These are phyloP conservation scores for Malania oleifera DNA, from an alignment of 164 flowering plant genomes.

Conservation along the genomic window DNA sequence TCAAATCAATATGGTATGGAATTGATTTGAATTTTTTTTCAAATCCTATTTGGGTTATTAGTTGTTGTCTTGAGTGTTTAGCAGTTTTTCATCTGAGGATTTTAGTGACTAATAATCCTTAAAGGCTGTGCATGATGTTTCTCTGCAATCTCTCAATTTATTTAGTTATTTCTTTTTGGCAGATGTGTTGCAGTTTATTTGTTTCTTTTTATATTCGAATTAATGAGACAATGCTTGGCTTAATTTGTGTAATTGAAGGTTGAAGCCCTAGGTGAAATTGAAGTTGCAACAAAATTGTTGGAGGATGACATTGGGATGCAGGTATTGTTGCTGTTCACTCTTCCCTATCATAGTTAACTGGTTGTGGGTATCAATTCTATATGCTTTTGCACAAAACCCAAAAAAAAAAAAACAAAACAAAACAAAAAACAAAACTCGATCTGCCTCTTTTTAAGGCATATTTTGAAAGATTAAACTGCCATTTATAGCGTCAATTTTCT, in stretches of 20 bases:
- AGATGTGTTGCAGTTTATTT: neutral
- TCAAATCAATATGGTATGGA: no score
- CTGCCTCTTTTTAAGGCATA: neutral
- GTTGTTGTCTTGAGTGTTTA: neutral
- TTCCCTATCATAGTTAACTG: neutral
- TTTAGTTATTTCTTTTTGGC: neutral
- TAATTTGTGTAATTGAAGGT: slow-evolving; percentile 47
- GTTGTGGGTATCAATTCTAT: neutral
- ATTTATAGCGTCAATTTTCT: neutral
- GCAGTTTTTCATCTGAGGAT: neutral
- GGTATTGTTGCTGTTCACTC: slow-evolving; percentile 32
- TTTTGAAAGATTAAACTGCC: neutral
- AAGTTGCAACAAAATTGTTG: slow-evolving; percentile 77
- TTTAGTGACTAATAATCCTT: neutral
- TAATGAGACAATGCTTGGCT: neutral
- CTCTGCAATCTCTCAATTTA: neutral
- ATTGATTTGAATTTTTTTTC: neutral
- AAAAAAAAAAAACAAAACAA: no score
- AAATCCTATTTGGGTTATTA: neutral
- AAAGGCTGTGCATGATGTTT: no score
- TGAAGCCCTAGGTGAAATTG: slow-evolving; percentile 89
- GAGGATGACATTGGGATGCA: slow-evolving; percentile 42
- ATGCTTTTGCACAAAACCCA: no score
- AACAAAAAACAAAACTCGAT: no score
- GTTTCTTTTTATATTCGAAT: neutral